Evolutionary conservation across 2,329 filamentous ascomycete genomes (phyloP).

Genomic region (Diaporthe citriasiana): DNA sequence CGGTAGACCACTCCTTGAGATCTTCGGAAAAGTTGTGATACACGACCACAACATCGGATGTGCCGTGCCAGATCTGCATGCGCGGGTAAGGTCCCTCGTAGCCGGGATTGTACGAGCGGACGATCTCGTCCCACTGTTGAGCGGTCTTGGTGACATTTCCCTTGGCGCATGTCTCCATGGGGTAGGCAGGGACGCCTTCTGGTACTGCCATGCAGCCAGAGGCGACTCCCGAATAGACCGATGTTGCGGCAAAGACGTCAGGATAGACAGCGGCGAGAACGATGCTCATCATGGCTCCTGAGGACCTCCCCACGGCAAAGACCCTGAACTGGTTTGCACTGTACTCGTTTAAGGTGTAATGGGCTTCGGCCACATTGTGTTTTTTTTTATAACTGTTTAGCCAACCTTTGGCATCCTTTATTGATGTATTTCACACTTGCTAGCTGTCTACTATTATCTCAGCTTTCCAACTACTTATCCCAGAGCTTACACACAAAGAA

Average conservation of each 20-base stretch:
- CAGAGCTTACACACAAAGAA: too few relatives aligned
- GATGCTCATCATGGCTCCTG: constrained; percentile 58
- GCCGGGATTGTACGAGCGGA: constrained; percentile 45
- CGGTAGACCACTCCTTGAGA: constrained; percentile 69
- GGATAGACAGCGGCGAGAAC: constrained; percentile 51
- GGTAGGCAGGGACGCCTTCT: background rate
- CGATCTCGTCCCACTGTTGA: background rate
- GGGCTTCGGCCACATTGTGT: too few relatives aligned
- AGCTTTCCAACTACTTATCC: too few relatives aligned
- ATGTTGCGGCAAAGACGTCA: constrained; percentile 49
- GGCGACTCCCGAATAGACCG: constrained; percentile 50
- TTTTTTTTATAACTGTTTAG: too few relatives aligned
- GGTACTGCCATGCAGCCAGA: constrained; percentile 45
- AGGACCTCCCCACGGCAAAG: constrained; percentile 60
- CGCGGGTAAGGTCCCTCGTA: constrained; percentile 62
- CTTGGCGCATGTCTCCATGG: background rate
- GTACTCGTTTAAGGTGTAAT: constrained; percentile 58
- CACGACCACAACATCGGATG: constrained; percentile 62
- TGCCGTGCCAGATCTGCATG: constrained; percentile 73
- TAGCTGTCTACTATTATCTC: too few relatives aligned
- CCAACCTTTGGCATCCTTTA: too few relatives aligned
- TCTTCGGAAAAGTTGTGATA: constrained; percentile 70
- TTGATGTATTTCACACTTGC: too few relatives aligned
- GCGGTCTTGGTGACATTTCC: constrained; percentile 6
- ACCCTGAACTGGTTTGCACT: constrained; percentile 60